Base-by-base conservation (phyloP, 495 filamentous ascomycete species). In the Gamarada debralockiae region DNA sequence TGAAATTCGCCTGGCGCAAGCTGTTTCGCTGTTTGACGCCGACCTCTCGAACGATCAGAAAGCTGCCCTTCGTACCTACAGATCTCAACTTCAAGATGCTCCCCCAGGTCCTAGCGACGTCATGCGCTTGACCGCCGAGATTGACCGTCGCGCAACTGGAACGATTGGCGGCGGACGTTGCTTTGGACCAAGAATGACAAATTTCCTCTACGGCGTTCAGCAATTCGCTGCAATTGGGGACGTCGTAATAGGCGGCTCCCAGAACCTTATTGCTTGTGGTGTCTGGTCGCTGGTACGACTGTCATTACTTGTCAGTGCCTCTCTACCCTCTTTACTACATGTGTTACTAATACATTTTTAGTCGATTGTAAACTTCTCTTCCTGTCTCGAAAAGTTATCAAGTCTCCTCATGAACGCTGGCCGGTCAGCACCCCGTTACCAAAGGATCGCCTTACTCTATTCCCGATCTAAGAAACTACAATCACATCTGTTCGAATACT, bases 401-500 rank as follows among this genome's bases (percentile, higher is more conserved):
- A 60, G 44, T 18, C 61, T 76, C 20, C 58, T 76, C 58, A 75
- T 74, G 69, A 53, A 44, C 10, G 50, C 63, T 42, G 71, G 71
- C 43, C 65, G 67, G 17, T 65, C 61, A 17, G 68, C 70, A 2
- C 71, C 73, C 20, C 69, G 70, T 22, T 70, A 72, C 51, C 59
- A 74, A 58, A 56, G 23, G n/a, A 64, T 75, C 50, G 64, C 65
- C 14, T 39, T 70, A 43, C 61, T 76, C 14, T 74, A 73, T 60
- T 66, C 69, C 1, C 65, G 50, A 53, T 74, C 69, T 10, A 64
- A 59, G 41, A 56, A 48, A 25, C 53, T 75, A 23, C 71, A 71
- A 56, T 65, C 64, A 25, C 33, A 62, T 21, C 56, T 75, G 33
- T 70, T 40, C 45, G 70, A 75, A 59, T 75, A 75, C 52, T 73